Conservation (phyloP, 1,139 yeast species). For the Zygoascus sp. region DNA sequence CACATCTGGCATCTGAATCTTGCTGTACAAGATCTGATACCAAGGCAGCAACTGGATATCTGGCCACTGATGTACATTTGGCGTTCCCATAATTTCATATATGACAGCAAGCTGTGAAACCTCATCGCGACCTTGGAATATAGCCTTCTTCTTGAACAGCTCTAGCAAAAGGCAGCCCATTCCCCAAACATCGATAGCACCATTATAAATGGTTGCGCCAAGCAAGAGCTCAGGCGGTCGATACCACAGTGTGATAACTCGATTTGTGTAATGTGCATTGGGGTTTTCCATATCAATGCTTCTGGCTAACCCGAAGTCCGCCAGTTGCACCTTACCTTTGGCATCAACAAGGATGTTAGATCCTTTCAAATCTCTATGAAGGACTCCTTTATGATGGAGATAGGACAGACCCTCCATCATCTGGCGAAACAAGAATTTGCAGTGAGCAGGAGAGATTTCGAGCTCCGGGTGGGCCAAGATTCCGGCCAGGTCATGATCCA, state of each 20-base stretch:
- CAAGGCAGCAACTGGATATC: conserved; percentile 73
- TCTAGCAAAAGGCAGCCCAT: conserved; percentile 89
- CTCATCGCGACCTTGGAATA: conserved; percentile 87
- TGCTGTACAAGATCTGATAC: conserved; percentile 80
- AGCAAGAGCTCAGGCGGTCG: conserved; percentile 90
- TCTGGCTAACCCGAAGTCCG: conserved; percentile 93
- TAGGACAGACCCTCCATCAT: conserved; percentile 76
- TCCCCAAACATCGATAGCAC: conserved; percentile 96
- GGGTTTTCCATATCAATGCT: conserved; percentile 30
- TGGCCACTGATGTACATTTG: conserved; percentile 74
- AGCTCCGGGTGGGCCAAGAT: conserved; percentile 74
- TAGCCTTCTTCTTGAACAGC: conserved; percentile 66
- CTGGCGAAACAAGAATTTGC: conserved; percentile 74
- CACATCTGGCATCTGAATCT: conserved; percentile 37
- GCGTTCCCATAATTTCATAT: conserved; percentile 84
- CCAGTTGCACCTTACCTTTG: conserved; percentile 71
- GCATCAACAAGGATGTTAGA: conserved; percentile 77
- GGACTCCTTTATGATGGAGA: conserved; percentile 70
- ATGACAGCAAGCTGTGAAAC: conserved; percentile 75
- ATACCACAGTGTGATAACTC: conserved; percentile 96
- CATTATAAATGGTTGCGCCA: conserved; percentile 85
- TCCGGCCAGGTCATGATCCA: conserved; percentile 92
- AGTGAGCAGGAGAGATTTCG: conserved; percentile 56
- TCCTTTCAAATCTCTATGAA: conserved; percentile 93
- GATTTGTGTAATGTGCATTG: conserved; percentile 61